phyloP scores from a whole-genome alignment of 176 grass and related monocot species.

The Microstegium vimineum region DNA sequence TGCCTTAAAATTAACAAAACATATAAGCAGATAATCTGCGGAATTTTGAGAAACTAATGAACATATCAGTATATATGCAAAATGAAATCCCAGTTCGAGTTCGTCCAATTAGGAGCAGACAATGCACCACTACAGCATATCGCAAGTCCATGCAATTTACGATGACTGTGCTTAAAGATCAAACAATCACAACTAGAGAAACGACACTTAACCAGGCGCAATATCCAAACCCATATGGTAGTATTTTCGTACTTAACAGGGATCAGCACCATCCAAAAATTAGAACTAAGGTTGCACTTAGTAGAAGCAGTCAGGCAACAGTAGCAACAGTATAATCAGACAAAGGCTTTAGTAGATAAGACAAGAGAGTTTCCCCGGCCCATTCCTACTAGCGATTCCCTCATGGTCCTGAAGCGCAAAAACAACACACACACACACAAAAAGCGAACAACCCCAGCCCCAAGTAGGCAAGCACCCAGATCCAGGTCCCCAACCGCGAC shows the following conservation, averaged over 20 bases:
- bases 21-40: neutral
- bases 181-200: neutral
- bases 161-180: neutral
- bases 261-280: neutral
- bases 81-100: neutral
- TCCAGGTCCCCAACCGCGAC: constrained; percentile 8
- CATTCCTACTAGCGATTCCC: too few relatives aligned
- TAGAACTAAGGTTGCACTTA: neutral
- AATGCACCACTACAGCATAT: neutral
- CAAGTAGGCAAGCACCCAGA: neutral
- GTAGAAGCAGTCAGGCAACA: neutral
- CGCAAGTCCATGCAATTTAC: neutral
- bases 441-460: too few relatives aligned
- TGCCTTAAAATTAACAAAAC: neutral
- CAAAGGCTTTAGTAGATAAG: too few relatives aligned
- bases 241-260: neutral
- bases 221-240: neutral
- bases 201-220: neutral
- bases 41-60: neutral
- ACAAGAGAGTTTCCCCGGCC: too few relatives aligned
- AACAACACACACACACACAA: too few relatives aligned
- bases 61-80: neutral
- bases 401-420: too few relatives aligned
- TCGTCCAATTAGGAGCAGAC: neutral
- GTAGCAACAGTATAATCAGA: too few relatives aligned